Percentiles rank a stretch among this genome's conserved stretches.
Evolutionary conservation across 345 rosid species (phyloP).

Genomic region (Nasturtium officinale): DNA sequence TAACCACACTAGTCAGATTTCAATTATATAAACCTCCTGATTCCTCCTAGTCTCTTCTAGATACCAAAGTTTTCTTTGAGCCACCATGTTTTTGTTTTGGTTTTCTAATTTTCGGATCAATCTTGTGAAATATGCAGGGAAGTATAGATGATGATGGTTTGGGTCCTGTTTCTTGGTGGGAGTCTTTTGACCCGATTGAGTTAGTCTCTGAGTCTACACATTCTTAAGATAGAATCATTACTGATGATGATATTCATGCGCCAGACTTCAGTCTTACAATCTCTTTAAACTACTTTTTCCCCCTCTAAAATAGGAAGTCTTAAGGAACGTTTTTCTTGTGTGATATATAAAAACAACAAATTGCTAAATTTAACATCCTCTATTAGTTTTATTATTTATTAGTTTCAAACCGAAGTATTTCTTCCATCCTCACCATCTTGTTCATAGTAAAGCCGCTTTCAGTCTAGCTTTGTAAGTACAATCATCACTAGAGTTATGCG

Average conservation of each 20-base stretch:
- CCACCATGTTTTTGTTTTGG: neutral
- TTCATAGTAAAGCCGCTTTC: no score
- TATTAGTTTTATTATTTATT: no score
- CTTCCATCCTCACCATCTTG: no score
- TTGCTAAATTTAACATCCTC: no score
- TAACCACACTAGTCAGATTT: neutral
- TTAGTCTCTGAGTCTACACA: neutral
- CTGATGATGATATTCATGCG: neutral
- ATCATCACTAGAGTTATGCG: constrained; percentile 47
- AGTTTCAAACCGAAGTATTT: no score
- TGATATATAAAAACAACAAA: neutral
- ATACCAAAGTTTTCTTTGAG: neutral
- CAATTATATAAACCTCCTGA: neutral
- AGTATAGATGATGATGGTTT: constrained; percentile 68
- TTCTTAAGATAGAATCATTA: neutral
- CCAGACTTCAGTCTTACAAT: neutral
- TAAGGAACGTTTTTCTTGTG: neutral
- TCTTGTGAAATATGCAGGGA: constrained; percentile 57
- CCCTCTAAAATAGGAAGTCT: neutral
- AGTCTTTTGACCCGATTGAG: constrained; percentile 38
- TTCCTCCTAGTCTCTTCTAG: neutral
- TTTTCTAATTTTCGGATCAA: neutral
- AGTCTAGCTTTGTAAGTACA: neutral
- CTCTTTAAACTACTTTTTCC: neutral
- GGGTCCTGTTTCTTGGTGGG: constrained; percentile 90